These are phyloP conservation scores for Corymbia maculata DNA, from an alignment of 345 rosid species.

Conservation along the genomic window DNA sequence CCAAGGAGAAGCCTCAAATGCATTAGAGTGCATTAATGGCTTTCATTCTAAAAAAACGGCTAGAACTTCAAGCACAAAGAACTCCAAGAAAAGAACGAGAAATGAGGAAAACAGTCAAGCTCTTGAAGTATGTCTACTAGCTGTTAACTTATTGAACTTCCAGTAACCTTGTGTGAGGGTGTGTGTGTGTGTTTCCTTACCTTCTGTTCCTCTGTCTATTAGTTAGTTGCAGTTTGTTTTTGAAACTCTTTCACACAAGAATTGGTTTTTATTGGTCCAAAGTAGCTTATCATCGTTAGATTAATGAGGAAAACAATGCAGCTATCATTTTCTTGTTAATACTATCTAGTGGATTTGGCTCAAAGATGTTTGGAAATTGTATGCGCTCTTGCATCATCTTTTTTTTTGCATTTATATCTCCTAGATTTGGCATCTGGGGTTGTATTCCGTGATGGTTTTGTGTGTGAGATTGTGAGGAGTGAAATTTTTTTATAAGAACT, in stretches of 20 bases:
- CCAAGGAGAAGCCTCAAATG: slow-evolving; percentile 7
- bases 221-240: not conserved
- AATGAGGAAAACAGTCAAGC: slow-evolving; percentile 3
- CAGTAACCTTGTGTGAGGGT: not conserved
- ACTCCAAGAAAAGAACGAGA: slow-evolving; percentile 12
- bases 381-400: not conserved
- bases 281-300: not conserved
- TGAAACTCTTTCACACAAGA: not conserved
- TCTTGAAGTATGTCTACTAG: slow-evolving; percentile 7
- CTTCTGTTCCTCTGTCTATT: not conserved
- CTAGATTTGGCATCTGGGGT: not conserved
- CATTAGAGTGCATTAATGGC: not conserved
- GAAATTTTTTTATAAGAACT: not conserved
- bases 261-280: not conserved
- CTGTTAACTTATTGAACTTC: not conserved
- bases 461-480: not conserved
- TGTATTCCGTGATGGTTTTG: not conserved
- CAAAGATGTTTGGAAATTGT: not conserved
- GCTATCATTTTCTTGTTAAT: not conserved
- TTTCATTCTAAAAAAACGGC: not conserved
- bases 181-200: not conserved
- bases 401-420: not conserved
- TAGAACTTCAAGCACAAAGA: not conserved
- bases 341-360: not conserved
- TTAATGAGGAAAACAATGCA: not conserved